These are phyloP conservation scores for Vinca minor DNA, from an alignment of 257 asterid genomes.

Conservation along the genomic window DNA sequence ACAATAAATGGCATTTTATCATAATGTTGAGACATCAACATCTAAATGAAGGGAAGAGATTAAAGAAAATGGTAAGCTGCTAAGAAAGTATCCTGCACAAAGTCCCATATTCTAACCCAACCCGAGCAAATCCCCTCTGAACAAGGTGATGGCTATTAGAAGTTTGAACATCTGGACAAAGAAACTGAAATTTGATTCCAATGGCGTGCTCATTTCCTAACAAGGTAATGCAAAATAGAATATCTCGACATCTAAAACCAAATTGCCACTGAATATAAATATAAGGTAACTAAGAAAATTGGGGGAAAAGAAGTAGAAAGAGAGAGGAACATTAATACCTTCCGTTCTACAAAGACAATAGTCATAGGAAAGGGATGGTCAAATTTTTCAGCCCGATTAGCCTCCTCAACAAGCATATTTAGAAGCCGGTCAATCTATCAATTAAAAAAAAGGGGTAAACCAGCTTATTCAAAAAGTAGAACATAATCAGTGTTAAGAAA, in stretches of 20 bases:
- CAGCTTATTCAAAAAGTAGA: background rate
- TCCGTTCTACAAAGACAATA: slow-evolving; percentile 86
- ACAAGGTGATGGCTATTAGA: background rate
- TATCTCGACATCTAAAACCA: background rate
- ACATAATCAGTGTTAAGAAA: slow-evolving; percentile 1
- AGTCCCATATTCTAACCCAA: background rate
- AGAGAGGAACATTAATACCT: slow-evolving; percentile 23
- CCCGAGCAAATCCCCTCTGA: background rate
- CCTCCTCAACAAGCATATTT: slow-evolving; percentile 72
- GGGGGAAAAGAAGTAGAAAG: background rate
- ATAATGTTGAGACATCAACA: background rate
- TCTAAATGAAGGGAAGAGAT: background rate
- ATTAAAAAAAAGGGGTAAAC: background rate
- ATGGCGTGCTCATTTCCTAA: background rate
- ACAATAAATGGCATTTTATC: background rate
- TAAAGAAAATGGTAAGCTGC: background rate
- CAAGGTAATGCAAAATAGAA: background rate
- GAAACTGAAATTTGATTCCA: background rate
- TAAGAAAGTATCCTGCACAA: background rate
- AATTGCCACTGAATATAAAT: background rate
- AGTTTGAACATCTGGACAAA: slow-evolving; percentile 2
- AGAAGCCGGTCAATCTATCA: slow-evolving; percentile 76
- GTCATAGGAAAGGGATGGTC: slow-evolving; percentile 73
- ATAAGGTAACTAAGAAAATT: background rate
- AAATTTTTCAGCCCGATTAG: slow-evolving; percentile 57